Evolutionary conservation across 257 asterid genomes (phyloP).

Genomic region (Petunia secreta): DNA sequence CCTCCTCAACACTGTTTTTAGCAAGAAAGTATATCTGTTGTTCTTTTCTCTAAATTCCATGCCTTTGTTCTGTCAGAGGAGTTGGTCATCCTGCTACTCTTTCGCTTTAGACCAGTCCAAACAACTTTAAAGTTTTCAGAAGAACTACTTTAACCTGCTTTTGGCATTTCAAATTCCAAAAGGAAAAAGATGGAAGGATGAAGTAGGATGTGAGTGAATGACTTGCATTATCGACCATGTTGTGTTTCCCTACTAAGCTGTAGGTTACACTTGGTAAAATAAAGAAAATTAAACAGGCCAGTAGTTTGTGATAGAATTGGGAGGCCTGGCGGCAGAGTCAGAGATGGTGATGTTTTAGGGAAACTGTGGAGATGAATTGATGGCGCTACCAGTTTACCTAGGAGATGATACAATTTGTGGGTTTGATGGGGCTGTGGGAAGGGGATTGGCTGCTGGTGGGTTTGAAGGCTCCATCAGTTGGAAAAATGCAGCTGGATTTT

Average conservation of each 20-base stretch:
- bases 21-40: not conserved
- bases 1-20: not conserved
- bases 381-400: not conserved
- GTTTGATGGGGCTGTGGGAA: not conserved
- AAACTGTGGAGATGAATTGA: not conserved
- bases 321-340: not conserved
- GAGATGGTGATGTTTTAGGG: not conserved
- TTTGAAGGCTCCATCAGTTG: not conserved
- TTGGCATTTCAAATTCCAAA: not conserved
- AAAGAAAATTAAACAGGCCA: not conserved
- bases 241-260: not conserved
- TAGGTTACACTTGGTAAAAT: not conserved
- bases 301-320: not conserved
- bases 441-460: not conserved
- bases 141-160: not conserved
- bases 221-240: not conserved
- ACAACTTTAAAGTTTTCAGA: not conserved
- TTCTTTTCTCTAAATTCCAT: not conserved
- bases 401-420: not conserved
- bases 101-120: conserved; percentile 4
- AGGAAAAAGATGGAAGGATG: not conserved
- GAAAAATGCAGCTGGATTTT: not conserved
- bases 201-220: not conserved
- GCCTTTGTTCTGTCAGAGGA: not conserved
- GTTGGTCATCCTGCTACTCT: not conserved